Evolutionary conservation across 2,329 filamentous ascomycete species (phyloP), one percentile per base, ranked within the genome.

Genomic region (Furcasterigmium sp.): DNA sequence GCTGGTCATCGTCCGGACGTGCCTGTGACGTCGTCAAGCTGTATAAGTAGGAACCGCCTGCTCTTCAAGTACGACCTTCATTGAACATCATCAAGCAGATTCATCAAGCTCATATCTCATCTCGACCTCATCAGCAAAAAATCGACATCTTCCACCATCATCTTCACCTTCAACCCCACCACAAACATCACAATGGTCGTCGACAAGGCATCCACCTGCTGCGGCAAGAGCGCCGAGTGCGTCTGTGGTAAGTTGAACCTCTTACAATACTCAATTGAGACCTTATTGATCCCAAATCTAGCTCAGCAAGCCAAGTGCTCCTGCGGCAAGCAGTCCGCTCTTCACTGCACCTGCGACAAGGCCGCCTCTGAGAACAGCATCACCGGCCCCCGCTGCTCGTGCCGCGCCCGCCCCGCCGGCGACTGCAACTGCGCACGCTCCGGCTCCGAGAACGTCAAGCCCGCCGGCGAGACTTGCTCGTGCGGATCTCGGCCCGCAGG

Each of bases 341-440:
- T 95, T 39, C 76, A 91, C 63, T 97, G 91, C 79, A 85, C 74
- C 49, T 96, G 91, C 71, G 80, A 80, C 56, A 91, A 88, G 65
- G 78, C 90, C 4, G 51, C 75, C 4, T 67, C 72, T 14, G 91
- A 96, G 75, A 96, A 96, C 74, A 68, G 69, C 32, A 62, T 87
- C 44, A 64, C 72, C 7, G 88, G 88, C 7, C 75, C 87, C 30
- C 76, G 87, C 54, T 95, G 89, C 75, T 90, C 86, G 36, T 95
- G 90, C 73, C 80, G 88, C 53, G 82, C 85, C 54, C 83, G 89
- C 44, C 85, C 87, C 18, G 87, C 84, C 46, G 86, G 87, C 46
- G 70, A 82, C 56, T 95, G 90, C 71, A 94, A 84, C 28, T 95
- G 90, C 62, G 84, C 87, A 51, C 80, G 87, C 43, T 75, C 87